A percentile compares a stretch with the other conserved stretches of the same genome.
phyloP scores from a whole-genome alignment of 2,329 filamentous ascomycete species.

The Fusarium circinatum region DNA sequence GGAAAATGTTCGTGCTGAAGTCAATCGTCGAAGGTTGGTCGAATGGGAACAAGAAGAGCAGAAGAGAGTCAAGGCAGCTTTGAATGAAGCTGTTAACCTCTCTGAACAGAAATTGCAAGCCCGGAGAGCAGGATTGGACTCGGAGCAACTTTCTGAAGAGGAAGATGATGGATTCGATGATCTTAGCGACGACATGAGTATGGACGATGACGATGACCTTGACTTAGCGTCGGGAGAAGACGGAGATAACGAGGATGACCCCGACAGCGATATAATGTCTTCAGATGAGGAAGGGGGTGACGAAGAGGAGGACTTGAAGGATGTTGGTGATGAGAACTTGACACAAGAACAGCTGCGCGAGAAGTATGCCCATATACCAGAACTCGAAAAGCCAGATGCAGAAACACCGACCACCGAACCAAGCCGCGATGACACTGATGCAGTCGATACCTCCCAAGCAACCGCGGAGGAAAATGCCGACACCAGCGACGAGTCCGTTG shows the following conservation, averaged over 20 bases:
- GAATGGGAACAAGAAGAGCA: slow-evolving; percentile 75
- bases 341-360: slow-evolving; percentile 74
- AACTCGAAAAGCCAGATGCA: slow-evolving; percentile 49
- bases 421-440: slow-evolving; percentile 39
- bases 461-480: slow-evolving; percentile 50
- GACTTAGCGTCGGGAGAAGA: slow-evolving; percentile 52
- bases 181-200: slow-evolving; percentile 58
- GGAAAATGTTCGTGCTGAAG: slow-evolving; percentile 71
- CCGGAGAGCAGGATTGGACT: slow-evolving; percentile 64
- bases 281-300: slow-evolving; percentile 71
- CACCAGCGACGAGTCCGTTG: slow-evolving; percentile 72
- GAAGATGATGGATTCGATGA: slow-evolving; percentile 59
- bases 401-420: slow-evolving; percentile 38
- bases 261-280: slow-evolving; percentile 65
- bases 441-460: slow-evolving; percentile 31
- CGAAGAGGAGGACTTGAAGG: slow-evolving; percentile 65
- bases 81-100: slow-evolving; percentile 78
- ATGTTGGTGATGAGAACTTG: slow-evolving; percentile 69
- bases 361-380: slow-evolving; percentile 75
- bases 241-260: slow-evolving; percentile 53
- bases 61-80: slow-evolving; percentile 71
- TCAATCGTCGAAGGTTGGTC: slow-evolving; percentile 68
- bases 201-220: slow-evolving; percentile 47
- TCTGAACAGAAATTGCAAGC: slow-evolving; percentile 76
- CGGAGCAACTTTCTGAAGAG: slow-evolving; percentile 59